Conservation (phyloP, 768 basidiomycete genomes). For the Naganishia friedmannii region DNA sequence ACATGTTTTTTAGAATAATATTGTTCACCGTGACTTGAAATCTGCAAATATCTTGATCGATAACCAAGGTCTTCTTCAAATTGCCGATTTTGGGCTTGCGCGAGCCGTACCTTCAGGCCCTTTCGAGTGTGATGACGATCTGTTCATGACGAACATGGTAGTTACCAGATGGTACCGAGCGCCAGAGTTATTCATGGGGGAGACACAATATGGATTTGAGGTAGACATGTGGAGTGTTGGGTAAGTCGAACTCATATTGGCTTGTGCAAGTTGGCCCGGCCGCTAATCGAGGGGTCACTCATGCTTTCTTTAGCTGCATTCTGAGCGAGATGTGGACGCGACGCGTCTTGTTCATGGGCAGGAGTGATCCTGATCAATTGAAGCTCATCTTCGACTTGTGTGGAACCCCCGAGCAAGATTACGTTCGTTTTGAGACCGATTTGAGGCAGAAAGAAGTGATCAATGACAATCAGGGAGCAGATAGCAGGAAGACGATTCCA, state of each 20-base stretch:
- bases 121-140: conserved; percentile 47
- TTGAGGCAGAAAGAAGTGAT: conserved; percentile 29
- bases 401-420: conserved; percentile 63
- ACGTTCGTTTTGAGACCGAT: conserved; percentile 1
- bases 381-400: conserved; percentile 86
- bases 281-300: conserved; percentile 6
- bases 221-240: conserved; percentile 99
- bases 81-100: conserved; percentile 96
- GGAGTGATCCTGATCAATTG: conserved; percentile 85
- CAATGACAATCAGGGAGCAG: conserved; percentile 25
- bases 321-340: conserved; percentile 94
- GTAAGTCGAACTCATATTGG: conserved; percentile 55
- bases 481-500: conserved; percentile 14
- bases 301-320: conserved; percentile 64
- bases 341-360: conserved; percentile 80
- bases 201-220: conserved; percentile 82
- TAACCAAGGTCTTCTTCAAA: conserved; percentile 74
- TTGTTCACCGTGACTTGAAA: conserved; percentile 98
- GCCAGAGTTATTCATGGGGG: conserved; percentile 86
- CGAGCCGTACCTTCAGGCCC: conserved; percentile 56
- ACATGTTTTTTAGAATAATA: conserved; percentile 67
- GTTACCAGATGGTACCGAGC: conserved; percentile 99
- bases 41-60: conserved; percentile 93
- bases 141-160: conserved; percentile 92
- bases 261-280: neutral